Conservation (phyloP, 805 yeast genomes). For the Saccharomycopsis selenospora region DNA sequence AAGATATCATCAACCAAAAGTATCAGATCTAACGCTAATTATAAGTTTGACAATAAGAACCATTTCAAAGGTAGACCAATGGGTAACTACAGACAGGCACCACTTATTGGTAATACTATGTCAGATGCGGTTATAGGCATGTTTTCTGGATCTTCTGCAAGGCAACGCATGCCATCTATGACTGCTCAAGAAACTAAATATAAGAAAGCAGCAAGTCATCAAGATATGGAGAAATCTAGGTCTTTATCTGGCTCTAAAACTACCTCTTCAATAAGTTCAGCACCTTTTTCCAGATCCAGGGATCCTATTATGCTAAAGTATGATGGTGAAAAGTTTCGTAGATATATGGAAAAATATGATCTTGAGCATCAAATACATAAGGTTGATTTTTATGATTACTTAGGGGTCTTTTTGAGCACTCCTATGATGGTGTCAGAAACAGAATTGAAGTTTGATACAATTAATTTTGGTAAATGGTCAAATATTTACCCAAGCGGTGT, state of each 20-base stretch:
- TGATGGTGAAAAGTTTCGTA: not conserved
- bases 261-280: conserved; percentile 18
- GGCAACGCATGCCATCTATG: too few species aligned
- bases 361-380: not conserved
- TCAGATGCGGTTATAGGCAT: too few species aligned
- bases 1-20: not conserved
- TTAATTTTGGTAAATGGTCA: conserved; percentile 82
- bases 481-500: conserved; percentile 68
- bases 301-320: not conserved
- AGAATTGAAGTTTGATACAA: conserved; percentile 36
- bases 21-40: not conserved
- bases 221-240: not conserved
- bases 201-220: not conserved
- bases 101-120: not conserved
- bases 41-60: not conserved
- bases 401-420: conserved; percentile 58
- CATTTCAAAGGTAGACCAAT: not conserved
- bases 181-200: too few species aligned
- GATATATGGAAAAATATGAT: not conserved
- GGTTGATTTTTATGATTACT: not conserved
- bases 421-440: conserved; percentile 57
- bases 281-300: not conserved
- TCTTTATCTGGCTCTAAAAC: not conserved
- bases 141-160: too few species aligned
- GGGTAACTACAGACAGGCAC: not conserved